Evolutionary conservation across 208 protist species (phyloP).

Genomic region (Blastocrithidia nonstop): DNA sequence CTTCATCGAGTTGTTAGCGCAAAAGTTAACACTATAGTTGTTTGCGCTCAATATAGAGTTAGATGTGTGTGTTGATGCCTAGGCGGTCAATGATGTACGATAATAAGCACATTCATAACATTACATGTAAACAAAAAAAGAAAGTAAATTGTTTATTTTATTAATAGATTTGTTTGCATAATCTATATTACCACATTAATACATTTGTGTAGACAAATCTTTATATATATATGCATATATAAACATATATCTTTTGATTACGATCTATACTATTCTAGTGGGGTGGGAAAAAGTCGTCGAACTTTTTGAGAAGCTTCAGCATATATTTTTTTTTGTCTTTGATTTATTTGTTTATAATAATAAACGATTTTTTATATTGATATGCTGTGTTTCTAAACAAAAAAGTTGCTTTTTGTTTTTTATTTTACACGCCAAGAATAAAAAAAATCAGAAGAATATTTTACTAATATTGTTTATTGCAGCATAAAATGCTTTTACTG

Average conservation of each 20-base stretch:
- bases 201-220: too few relatives aligned
- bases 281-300: not conserved
- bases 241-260: not conserved
- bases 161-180: not conserved
- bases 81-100: too few relatives aligned
- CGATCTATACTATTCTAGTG: too few relatives aligned
- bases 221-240: slow-evolving; percentile 9
- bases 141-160: not conserved
- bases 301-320: not conserved
- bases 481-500: not conserved
- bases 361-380: slow-evolving; percentile 6
- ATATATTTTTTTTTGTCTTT: slow-evolving; percentile 7
- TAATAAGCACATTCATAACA: slow-evolving; percentile 60
- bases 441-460: slow-evolving; percentile 1
- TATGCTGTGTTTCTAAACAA: slow-evolving; percentile 4
- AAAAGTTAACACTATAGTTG: slow-evolving; percentile 33
- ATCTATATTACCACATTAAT: too few relatives aligned
- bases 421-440: too few relatives aligned
- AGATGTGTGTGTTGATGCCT: slow-evolving; percentile 57
- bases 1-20: slow-evolving; percentile 48
- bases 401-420: not conserved
- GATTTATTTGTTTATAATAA: slow-evolving; percentile 7
- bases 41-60: slow-evolving; percentile 42
- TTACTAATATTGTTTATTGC: not conserved
- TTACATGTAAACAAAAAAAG: slow-evolving; percentile 4